Conservation (phyloP, 2,329 filamentous ascomycete genomes). For the Hymenoscyphus fructigenus region DNA sequence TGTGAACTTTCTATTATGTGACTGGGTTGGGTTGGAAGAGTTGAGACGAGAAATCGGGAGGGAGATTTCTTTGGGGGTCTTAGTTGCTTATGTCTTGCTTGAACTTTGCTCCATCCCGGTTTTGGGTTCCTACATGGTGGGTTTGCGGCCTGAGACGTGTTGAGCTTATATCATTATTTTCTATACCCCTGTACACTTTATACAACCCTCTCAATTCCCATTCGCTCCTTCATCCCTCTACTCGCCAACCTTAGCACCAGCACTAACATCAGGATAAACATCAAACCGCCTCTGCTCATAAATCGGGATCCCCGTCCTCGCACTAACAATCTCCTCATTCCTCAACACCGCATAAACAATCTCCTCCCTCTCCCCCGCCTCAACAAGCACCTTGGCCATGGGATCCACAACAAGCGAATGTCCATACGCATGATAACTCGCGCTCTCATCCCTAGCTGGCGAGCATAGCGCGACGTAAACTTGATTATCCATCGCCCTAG, state of each 20-base stretch:
- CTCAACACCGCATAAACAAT: constrained; percentile 73
- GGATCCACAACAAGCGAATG: constrained; percentile 89
- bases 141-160: too few species aligned
- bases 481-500: constrained; percentile 89
- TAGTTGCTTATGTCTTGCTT: too few species aligned
- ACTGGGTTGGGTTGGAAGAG: too few species aligned
- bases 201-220: background rate
- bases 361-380: constrained; percentile 76
- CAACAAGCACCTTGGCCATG: constrained; percentile 75
- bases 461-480: constrained; percentile 91
- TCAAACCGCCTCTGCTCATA: constrained; percentile 86
- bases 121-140: too few species aligned
- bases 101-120: too few species aligned
- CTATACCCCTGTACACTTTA: too few species aligned
- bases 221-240: background rate
- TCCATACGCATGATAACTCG: constrained; percentile 85
- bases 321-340: constrained; percentile 67
- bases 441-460: constrained; percentile 75
- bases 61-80: too few species aligned
- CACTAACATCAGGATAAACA: constrained; percentile 87
- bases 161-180: too few species aligned
- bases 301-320: constrained; percentile 80
- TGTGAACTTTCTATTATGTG: too few species aligned
- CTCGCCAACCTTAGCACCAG: constrained; percentile 44
- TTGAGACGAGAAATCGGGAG: too few species aligned